Conservation (phyloP, 257 asterid species). For the Ligustrum vulgare region DNA sequence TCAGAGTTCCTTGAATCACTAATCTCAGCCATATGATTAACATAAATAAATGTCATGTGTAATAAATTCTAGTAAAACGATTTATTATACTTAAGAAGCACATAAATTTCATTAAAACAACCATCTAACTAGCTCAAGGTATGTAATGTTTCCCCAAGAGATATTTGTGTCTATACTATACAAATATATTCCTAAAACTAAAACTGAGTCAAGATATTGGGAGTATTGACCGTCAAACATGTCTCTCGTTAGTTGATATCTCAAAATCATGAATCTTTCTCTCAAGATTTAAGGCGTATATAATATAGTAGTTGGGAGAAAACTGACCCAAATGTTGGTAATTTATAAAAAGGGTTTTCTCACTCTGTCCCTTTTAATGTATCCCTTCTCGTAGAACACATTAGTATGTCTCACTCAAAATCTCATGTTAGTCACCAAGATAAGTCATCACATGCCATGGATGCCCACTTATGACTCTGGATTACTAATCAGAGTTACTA, state of each 20-base stretch:
- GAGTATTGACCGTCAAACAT: background rate
- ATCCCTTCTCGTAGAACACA: background rate
- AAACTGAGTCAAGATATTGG: background rate
- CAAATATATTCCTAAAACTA: background rate
- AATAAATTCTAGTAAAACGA: background rate
- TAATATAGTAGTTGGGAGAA: background rate
- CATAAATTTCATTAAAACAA: background rate
- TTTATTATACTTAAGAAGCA: background rate
- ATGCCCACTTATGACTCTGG: background rate
- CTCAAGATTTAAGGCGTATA: background rate
- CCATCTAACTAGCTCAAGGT: background rate
- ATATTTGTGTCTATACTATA: background rate
- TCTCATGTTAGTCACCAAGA: background rate
- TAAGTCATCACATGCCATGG: background rate
- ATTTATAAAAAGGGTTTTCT: background rate
- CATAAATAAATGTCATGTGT: background rate
- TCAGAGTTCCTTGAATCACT: background rate
- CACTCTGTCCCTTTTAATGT: background rate
- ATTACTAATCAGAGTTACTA: background rate
- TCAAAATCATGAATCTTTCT: background rate
- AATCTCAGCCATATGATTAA: background rate
- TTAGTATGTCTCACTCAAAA: background rate
- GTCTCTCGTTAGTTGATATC: background rate
- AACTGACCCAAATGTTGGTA: background rate
- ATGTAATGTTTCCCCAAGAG: background rate